Base-by-base conservation (phyloP, 305 asterid species). In the Fraxinus latifolia region DNA sequence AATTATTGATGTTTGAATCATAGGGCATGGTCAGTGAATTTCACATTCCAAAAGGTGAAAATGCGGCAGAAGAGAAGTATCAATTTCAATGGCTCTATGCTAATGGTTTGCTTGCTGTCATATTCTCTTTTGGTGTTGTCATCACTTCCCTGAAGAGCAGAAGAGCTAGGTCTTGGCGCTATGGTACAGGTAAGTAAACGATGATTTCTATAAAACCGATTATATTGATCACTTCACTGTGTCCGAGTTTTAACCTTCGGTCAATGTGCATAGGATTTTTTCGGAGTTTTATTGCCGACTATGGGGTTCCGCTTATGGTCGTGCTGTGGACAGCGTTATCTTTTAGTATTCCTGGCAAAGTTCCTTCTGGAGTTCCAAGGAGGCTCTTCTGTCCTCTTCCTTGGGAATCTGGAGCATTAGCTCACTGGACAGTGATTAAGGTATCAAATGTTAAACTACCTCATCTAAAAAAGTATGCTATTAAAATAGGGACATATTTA, bases 11-110 rank as follows among this genome's bases (percentile, higher is more conserved):
- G 50, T 80, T 39, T 76, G 70, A 81, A 78, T 75, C 11, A 71
- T 91, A 94, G 98, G 98, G 98, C n/a, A 78, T 94, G 80, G 87
- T 93, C 80, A 89, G 93, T 68, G 98, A 94, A 81, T 94, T 94
- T 85, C 5, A 53, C 62, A 80, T 88, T 34, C 98, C 97, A 17
- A 82, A 84, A 80, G 95, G 96, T 36, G 96, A 89, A 85, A 83
- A 84, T 32, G 81, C 88, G 2, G 58, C 86, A 33, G 84, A 80
- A 47, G 97, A 90, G 87, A 86, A 81, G 76, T 85, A 85, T 86
- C 91, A 94, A 34, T 93, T 90, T 81, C 91, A 93, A 6, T 94
- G 97, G 98, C 97, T 92, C 25, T 94, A 94, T 80, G 75, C 89
- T 8, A 94, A 94, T 80, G 98, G 98, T 31, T 85, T 94, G 81